phyloP scores from a whole-genome alignment of 1,284 basidiomycete genomes.

The Athelia psychrophila region DNA sequence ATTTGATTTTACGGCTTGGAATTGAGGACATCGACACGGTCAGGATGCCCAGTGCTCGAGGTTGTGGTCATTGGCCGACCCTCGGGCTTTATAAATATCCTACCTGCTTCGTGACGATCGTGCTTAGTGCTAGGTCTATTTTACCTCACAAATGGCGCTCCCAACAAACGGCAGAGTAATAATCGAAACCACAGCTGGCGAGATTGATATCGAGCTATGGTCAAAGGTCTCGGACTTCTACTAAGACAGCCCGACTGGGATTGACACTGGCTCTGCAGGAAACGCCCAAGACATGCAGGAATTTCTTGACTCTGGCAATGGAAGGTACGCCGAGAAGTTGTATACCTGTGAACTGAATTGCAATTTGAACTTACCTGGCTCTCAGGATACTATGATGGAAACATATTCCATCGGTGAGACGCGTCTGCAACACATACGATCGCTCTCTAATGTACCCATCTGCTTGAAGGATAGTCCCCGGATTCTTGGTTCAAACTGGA shows the following conservation, averaged over 20 bases:
- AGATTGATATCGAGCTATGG: slow-evolving; percentile 95
- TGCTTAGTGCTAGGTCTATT: too few relatives aligned
- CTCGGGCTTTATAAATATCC: too few relatives aligned
- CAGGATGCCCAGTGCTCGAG: too few relatives aligned
- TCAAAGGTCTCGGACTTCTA: slow-evolving; percentile 60
- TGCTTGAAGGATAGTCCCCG: slow-evolving; percentile 65
- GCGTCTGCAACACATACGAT: not conserved
- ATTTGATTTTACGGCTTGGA: too few relatives aligned
- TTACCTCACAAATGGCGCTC: slow-evolving; percentile 51
- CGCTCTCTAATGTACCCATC: slow-evolving; percentile 1
- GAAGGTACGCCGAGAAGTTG: slow-evolving; percentile 63
- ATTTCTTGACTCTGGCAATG: slow-evolving; percentile 88
- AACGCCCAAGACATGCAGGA: slow-evolving; percentile 90
- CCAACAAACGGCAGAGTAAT: slow-evolving; percentile 87
- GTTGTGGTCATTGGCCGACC: too few relatives aligned
- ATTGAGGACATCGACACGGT: too few relatives aligned
- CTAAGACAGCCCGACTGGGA: not conserved
- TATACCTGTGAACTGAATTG: slow-evolving; percentile 4
- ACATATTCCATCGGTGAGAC: slow-evolving; percentile 85
- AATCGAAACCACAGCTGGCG: slow-evolving; percentile 87
- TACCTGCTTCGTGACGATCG: too few relatives aligned
- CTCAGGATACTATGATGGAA: slow-evolving; percentile 92
- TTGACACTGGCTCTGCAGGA: slow-evolving; percentile 48
- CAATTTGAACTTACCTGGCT: slow-evolving; percentile 4
- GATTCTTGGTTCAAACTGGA: slow-evolving; percentile 94